These are phyloP conservation scores for Rutidosis leptorrhynchoides DNA, from an alignment of 129 eudicot genomes.

Conservation along the genomic window DNA sequence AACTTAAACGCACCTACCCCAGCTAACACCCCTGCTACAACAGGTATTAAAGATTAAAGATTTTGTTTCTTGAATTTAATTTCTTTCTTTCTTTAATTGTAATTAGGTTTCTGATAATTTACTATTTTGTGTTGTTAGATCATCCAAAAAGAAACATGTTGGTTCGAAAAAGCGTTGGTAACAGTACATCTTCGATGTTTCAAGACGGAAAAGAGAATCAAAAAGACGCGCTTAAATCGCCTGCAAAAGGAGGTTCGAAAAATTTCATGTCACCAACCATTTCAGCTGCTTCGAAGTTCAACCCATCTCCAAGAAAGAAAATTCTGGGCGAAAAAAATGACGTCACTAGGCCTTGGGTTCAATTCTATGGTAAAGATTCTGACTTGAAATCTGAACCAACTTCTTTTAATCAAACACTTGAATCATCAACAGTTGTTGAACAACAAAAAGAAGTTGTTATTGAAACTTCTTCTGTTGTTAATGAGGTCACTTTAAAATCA, in stretches of 20 bases:
- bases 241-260: constrained; percentile 48
- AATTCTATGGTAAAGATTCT: constrained; percentile 43
- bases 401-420: constrained; percentile 28
- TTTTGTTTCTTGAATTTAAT: not conserved
- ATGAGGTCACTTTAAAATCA: constrained; percentile 33
- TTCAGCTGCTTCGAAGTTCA: constrained; percentile 73
- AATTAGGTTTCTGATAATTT: too few species aligned
- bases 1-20: constrained; percentile 47
- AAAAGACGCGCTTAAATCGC: constrained; percentile 36
- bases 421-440: constrained; percentile 8
- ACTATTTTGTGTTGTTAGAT: constrained; percentile 31
- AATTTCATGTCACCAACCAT: constrained; percentile 80
- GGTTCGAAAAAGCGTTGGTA: constrained; percentile 31
- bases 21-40: constrained; percentile 59
- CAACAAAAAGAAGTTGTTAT: constrained; percentile 30
- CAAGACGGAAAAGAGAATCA: constrained; percentile 73
- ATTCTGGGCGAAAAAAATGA: constrained; percentile 69
- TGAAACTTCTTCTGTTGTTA: constrained; percentile 29
- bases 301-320: constrained; percentile 71
- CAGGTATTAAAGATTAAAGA: constrained; percentile 51
- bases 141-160: constrained; percentile 31
- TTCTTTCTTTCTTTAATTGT: too few species aligned
- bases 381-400: constrained; percentile 26
- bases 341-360: constrained; percentile 50
- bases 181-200: constrained; percentile 18